These are phyloP conservation scores for Physcomitrium patens DNA, from an alignment of 225 moss, liverwort and hornwort species.

Conservation along the genomic window DNA sequence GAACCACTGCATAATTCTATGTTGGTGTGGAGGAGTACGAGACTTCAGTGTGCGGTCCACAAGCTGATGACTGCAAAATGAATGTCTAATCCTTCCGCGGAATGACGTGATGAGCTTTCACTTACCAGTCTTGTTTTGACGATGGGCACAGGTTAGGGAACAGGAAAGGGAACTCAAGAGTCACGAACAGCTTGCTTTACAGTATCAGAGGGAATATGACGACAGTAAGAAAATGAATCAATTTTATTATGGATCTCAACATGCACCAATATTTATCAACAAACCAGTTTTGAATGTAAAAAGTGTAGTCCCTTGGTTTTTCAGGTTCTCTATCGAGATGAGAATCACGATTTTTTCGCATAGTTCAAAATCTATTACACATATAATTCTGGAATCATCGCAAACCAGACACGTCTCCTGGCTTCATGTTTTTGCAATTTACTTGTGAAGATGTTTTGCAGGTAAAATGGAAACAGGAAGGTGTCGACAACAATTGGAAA, in stretches of 20 bases:
- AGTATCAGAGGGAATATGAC: slow-evolving; percentile 44
- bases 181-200: slow-evolving; percentile 38
- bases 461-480: slow-evolving; percentile 47
- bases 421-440: slow-evolving; percentile 11
- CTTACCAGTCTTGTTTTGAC: slow-evolving; percentile 16
- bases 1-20: not conserved
- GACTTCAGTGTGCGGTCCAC: too few species aligned
- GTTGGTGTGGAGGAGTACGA: too few species aligned
- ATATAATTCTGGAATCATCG: slow-evolving; percentile 6
- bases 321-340: slow-evolving; percentile 16
- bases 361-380: too few species aligned
- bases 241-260: not conserved
- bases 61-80: not conserved
- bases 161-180: slow-evolving; percentile 56
- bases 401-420: slow-evolving; percentile 20
- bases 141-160: slow-evolving; percentile 61
- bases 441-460: slow-evolving; percentile 25
- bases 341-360: not conserved
- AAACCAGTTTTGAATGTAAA: slow-evolving; percentile 1
- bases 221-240: slow-evolving; percentile 45
- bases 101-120: slow-evolving; percentile 15
- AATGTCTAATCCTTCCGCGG: not conserved
- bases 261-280: not conserved
- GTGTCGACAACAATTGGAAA: slow-evolving; percentile 34
- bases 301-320: slow-evolving; percentile 3